Base-by-base conservation (phyloP, 768 basidiomycete species). In the Leccinum broughii region DNA sequence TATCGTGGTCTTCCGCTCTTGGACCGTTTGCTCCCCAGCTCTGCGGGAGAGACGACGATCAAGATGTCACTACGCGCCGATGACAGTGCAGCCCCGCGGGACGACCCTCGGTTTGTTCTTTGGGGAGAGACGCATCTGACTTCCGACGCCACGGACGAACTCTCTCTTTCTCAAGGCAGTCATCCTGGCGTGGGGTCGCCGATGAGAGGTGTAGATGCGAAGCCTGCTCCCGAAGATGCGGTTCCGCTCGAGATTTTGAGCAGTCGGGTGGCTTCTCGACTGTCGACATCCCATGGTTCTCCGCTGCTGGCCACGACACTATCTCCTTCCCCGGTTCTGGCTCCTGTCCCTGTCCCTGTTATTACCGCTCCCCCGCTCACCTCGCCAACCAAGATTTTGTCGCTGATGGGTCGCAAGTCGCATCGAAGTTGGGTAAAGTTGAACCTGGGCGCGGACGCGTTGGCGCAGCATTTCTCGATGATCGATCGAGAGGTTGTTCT, bases 71-170 rank as follows among this genome's bases (percentile, higher is more conserved):
- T 91, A 14, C 80, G 83, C 26, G 72, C 83, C 0, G 87, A 90
- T 37, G 84, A 88, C 58, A 84, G 81, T 28, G 85, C 87, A 13
- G 83, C 88, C 1, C 92, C 92, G 7, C 83, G 87, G 14, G 89
- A 95, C 63, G 94, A 97, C 65, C 93, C 95, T 15, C 84, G 93
- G 0, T 95, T 95, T 69, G 92, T 94, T 39, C 86, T 96, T 7
- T 97, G 94, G 94, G 93, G 92, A 28, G 85, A 87, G 65, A 75
- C 81, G 14, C 66, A 76, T 26, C 59, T 71, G 4, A 72, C 72
- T 5, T 56, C 66, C 1, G 74, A 75, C 6, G 37, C 54, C 48
- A 75, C 74, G 46, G 78, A 80, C 52, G 75, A 78, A 49, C 24
- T 71, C n/a, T 78, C 79, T 1, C 63, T 75, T 32, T 78, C 77